phyloP scores from a whole-genome alignment of 2,329 filamentous ascomycete species.

The Herpotrichia juniperi region DNA sequence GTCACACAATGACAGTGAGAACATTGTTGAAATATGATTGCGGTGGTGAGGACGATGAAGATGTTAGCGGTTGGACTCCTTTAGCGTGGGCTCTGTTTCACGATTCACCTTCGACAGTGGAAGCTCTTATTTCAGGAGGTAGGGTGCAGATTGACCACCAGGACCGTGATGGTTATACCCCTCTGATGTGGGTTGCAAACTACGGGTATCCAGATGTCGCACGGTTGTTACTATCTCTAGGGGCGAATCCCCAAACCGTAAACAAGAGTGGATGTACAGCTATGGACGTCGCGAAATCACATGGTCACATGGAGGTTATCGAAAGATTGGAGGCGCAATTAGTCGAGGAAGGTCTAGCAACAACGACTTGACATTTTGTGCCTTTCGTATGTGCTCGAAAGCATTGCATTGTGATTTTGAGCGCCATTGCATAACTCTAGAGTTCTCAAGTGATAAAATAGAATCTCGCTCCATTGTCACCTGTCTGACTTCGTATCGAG shows the following conservation, averaged over 20 bases:
- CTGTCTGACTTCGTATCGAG: no score
- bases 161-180: slow-evolving; percentile 34
- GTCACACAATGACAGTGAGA: slow-evolving; percentile 27
- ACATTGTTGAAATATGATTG: slow-evolving; percentile 35
- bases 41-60: slow-evolving; percentile 37
- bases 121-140: slow-evolving; percentile 36
- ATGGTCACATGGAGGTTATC: no score
- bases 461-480: no score
- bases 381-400: no score
- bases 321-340: no score
- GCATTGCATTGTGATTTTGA: no score
- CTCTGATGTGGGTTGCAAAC: slow-evolving; percentile 43
- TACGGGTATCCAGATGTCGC: slow-evolving; percentile 39
- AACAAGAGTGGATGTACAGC: slow-evolving; percentile 17
- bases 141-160: slow-evolving; percentile 37
- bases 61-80: slow-evolving; percentile 46
- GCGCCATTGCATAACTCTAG: no score
- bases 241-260: slow-evolving; percentile 15
- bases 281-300: slow-evolving; percentile 21
- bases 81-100: slow-evolving; percentile 43
- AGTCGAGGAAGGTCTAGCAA: no score
- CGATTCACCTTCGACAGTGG: slow-evolving; percentile 31
- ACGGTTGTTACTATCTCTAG: slow-evolving; percentile 18
- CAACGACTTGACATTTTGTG: no score
- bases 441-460: no score